These are phyloP conservation scores for Shiraia sp. DNA, from an alignment of 2,329 filamentous ascomycete species.

Conservation along the genomic window DNA sequence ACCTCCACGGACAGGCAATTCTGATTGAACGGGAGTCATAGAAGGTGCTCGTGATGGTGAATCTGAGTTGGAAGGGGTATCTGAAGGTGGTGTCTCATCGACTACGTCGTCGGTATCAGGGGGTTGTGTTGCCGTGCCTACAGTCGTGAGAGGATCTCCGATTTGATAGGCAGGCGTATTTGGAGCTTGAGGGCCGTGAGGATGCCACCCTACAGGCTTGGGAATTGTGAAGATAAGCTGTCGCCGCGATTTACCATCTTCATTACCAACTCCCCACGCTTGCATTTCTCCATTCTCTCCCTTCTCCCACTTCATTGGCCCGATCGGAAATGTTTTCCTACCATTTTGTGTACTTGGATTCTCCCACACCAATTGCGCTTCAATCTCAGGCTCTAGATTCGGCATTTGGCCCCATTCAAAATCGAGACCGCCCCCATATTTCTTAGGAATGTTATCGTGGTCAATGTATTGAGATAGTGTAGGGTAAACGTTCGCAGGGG, in stretches of 20 bases:
- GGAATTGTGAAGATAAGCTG: constrained; percentile 46
- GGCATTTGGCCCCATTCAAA: constrained; percentile 79
- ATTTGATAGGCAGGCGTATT: constrained; percentile 34
- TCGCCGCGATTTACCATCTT: constrained; percentile 47
- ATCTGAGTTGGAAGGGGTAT: constrained; percentile 19
- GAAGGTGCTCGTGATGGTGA: constrained; percentile 10
- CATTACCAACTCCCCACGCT: constrained; percentile 50
- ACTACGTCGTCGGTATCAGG: constrained; percentile 23
- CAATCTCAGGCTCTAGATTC: constrained; percentile 64
- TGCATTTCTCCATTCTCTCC: constrained; percentile 48
- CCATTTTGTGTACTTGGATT: constrained; percentile 35
- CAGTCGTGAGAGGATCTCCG: constrained; percentile 34
- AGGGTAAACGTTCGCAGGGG: constrained; percentile 70
- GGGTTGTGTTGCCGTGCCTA: constrained; percentile 45
- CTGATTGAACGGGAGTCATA: constrained; percentile 14
- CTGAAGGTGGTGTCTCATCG: constrained; percentile 27
- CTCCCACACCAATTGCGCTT: constrained; percentile 49
- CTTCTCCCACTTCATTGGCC: constrained; percentile 53
- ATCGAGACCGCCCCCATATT: constrained; percentile 85
- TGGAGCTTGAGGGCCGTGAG: constrained; percentile 24
- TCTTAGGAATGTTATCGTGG: constrained; percentile 78
- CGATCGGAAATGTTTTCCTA: constrained; percentile 50
- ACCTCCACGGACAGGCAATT: constrained; percentile 41
- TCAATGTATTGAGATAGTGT: constrained; percentile 84
- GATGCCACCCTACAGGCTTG: constrained; percentile 32